A percentile compares a stretch with the other conserved stretches of the same genome.
Evolutionary conservation across 371 early-diverging fungal species (phyloP).

Genomic region (Phascolomyces articulosus): DNA sequence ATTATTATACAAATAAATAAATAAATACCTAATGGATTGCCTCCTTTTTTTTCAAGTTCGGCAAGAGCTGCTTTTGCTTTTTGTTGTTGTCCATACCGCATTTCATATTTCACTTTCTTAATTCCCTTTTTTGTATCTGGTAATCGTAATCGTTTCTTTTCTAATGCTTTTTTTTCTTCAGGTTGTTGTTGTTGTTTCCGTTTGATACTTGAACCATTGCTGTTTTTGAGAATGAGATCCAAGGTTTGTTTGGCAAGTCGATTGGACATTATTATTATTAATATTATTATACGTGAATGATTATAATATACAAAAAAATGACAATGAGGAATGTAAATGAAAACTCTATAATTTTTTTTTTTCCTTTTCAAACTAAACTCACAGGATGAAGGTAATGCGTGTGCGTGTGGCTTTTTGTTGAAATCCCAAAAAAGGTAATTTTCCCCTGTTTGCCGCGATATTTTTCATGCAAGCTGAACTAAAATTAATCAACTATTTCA

Average conservation of each 20-base stretch:
- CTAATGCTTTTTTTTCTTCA: constrained; percentile 8
- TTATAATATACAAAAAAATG: too few relatives aligned
- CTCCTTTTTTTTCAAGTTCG: constrained; percentile 40
- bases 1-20: background rate
- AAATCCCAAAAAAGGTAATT: too few relatives aligned
- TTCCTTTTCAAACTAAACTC: too few relatives aligned
- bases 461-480: too few relatives aligned
- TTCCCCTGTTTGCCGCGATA: too few relatives aligned
- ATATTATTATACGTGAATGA: too few relatives aligned
- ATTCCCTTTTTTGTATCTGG: constrained; percentile 64
- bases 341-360: too few relatives aligned
- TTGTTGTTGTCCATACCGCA: constrained; percentile 59
- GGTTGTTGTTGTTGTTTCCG: background rate
- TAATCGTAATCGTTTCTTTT: constrained; percentile 16
- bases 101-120: constrained; percentile 59
- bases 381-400: too few relatives aligned
- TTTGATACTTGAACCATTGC: background rate
- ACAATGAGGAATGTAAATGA: too few relatives aligned
- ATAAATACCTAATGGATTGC: constrained; percentile 52
- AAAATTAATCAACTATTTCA: too few relatives aligned
- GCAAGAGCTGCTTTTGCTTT: constrained; percentile 34
- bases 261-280: constrained; percentile 36
- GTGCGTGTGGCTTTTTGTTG: too few relatives aligned
- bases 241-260: constrained; percentile 40
- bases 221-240: constrained; percentile 26